Evolutionary conservation across 108 stramenopile genomes (phyloP), one percentile per base, ranked within the genome.

Genomic region (Schizochytrium sp.): DNA sequence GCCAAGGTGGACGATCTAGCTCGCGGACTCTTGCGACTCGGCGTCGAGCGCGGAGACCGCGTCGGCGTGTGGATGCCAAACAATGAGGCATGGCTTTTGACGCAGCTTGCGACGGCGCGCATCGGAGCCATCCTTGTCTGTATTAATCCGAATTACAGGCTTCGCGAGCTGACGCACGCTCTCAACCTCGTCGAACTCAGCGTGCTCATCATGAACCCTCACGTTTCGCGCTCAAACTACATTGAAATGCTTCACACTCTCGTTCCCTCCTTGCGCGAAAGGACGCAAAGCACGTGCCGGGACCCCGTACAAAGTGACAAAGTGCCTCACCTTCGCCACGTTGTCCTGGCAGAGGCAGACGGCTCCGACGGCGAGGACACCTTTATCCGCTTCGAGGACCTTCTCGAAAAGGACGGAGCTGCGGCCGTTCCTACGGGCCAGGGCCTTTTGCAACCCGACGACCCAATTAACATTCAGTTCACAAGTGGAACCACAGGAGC

Each of bases 61-160:
- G 88, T 88, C 51, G 88, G 88, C 14, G 55, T 88, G 25, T 88
- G 88, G 88, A 57, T 57, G 60, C 88, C 88, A n/a, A 88, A 88
- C 72, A 72, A 57, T 57, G 69, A 88, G 34, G 88, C 43, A 8
- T 88, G 88, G 88, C 48, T 57, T 5, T 16, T 88, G 10, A 72
- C 88, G 53, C 60, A 69, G 69, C 14, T 88, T 2, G 88, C 88
- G 0, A 34, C 88, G 14, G 88, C 88, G 23, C 45, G 55, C 14
- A 71, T 71, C 51, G 60, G 60, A 12, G 60, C 60, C 43, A 89
- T 76, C 41, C 58, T 89, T 21, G 89, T 89, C 12, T 57, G 57
- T 5, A 48, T 89, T 34, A 89, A 89, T 29, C 89, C 89, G 23
- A 21, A 59, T 5, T 89, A 89, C 89, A 10, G 58, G 43, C 16